Conservation (phyloP, 495 filamentous ascomycete genomes). For the Hypomontagnella monticulosa region DNA sequence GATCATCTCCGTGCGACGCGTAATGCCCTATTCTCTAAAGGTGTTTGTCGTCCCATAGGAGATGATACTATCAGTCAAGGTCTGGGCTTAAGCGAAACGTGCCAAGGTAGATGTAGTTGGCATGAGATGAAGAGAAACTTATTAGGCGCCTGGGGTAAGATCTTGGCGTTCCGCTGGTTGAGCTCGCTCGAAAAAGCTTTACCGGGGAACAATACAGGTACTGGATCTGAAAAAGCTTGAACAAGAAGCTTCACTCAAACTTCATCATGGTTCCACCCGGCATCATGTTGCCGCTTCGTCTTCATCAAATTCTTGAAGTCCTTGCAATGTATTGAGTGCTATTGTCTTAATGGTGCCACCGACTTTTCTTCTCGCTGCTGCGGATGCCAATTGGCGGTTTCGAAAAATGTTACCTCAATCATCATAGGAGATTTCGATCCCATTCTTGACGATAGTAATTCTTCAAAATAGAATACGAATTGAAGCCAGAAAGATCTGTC, state of each 20-base stretch:
- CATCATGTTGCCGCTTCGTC: not conserved
- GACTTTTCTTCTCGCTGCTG: not conserved
- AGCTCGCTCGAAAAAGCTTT: slow-evolving; percentile 1
- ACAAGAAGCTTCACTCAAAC: not conserved
- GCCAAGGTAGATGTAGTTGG: slow-evolving; percentile 28
- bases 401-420: not conserved
- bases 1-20: slow-evolving; percentile 26
- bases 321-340: not conserved
- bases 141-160: slow-evolving; percentile 9
- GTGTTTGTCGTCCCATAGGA: slow-evolving; percentile 11
- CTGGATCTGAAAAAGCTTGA: slow-evolving; percentile 1
- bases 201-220: slow-evolving; percentile 1
- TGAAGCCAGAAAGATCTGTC: not conserved
- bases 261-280: not conserved
- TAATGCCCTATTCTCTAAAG: slow-evolving; percentile 19
- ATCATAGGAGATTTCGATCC: not conserved
- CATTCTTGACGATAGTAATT: not conserved
- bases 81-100: slow-evolving; percentile 32
- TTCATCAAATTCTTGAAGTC: not conserved
- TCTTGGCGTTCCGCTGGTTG: slow-evolving; percentile 19
- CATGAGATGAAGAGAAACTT: slow-evolving; percentile 12
- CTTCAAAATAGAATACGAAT: too few relatives aligned
- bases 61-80: slow-evolving; percentile 19
- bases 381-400: not conserved
- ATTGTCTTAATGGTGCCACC: not conserved